Evolutionary conservation across 2,329 filamentous ascomycete genomes (phyloP), one percentile per base, ranked within the genome.

Genomic region (Botrytis deweyae): DNA sequence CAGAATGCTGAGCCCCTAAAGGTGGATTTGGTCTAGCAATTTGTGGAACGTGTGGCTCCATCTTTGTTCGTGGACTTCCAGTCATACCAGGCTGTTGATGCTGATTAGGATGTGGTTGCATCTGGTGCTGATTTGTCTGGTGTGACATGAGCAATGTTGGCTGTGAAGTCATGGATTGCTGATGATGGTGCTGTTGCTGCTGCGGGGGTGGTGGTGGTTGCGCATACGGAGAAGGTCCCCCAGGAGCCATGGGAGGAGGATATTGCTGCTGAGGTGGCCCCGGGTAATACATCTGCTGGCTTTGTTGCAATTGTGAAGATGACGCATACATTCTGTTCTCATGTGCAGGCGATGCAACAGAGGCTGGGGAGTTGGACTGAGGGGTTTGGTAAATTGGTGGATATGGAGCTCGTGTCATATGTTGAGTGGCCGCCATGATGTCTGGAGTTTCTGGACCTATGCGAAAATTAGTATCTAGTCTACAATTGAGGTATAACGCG

Each of bases 331-430:
- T 89, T 79, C 90, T 91, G 78, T 97, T 93, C 81, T 95, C 93
- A 81, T 98, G 95, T 73, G 94, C 93, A 36, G 94, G 92, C 49
- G 95, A 98, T 76, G 95, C 93, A 79, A 98, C 95, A 69, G 95
- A 97, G 58, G 94, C 93, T 67, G 95, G 95, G 72, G 95, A 97
- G 83, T 95, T 97, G 73, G 95, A 97, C 85, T 98, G 95, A 72
- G 95, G 94, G 29, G 95, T 97, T 83, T 98, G 93, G 82, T 98
- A 98, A 46, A 87, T 88, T 81, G 97, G 97, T 75, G 94, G 93
- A 78, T 95, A 95, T 82, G 97, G 97, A 65, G 86, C 82, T 67
- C 86, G 83, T 79, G 89, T 87, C 83, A 93, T 92, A 93, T 90
- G 88, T 81, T 86, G 84, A 76, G 85, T 85, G 79, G 88, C 87